phyloP scores from a whole-genome alignment of 352 stramenopile genomes.

The Phytophthora multivora region DNA sequence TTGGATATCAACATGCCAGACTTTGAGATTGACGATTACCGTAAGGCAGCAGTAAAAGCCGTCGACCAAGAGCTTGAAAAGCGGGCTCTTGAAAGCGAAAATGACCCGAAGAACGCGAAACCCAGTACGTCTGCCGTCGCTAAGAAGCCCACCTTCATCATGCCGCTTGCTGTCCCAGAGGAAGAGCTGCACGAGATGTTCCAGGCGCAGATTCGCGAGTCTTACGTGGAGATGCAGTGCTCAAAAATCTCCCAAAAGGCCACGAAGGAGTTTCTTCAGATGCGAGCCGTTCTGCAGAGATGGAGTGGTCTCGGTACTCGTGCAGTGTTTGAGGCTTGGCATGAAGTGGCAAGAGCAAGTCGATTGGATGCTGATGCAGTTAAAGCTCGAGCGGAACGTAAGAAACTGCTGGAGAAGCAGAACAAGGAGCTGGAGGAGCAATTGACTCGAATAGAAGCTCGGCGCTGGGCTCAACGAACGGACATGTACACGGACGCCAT shows the following conservation, averaged over 20 bases:
- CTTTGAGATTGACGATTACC: slow-evolving; percentile 50
- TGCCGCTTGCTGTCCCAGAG: slow-evolving; percentile 32
- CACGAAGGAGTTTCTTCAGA: slow-evolving; percentile 64
- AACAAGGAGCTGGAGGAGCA: slow-evolving; percentile 59
- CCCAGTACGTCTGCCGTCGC: neutral
- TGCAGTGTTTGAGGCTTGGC: slow-evolving; percentile 66
- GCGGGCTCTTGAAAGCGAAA: slow-evolving; percentile 13
- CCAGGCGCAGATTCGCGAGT: slow-evolving; percentile 46
- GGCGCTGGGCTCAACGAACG: slow-evolving; percentile 52
- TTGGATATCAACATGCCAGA: slow-evolving; percentile 63
- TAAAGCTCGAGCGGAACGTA: slow-evolving; percentile 35
- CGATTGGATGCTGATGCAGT: slow-evolving; percentile 36
- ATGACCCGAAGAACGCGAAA: slow-evolving; percentile 1
- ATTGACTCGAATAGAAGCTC: slow-evolving; percentile 47
- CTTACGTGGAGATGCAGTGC: slow-evolving; percentile 58
- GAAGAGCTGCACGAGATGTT: slow-evolving; percentile 57
- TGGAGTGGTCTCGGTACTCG: slow-evolving; percentile 62
- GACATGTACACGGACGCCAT: slow-evolving; percentile 74
- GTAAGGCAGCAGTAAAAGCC: slow-evolving; percentile 35
- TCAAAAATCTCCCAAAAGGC: slow-evolving; percentile 47
- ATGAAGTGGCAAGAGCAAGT: slow-evolving; percentile 48
- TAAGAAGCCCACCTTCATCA: slow-evolving; percentile 27
- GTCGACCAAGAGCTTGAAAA: slow-evolving; percentile 48
- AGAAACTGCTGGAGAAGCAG: slow-evolving; percentile 55
- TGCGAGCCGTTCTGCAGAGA: slow-evolving; percentile 56